Percentiles rank a stretch among this genome's conserved stretches.
Conservation (phyloP, 2,329 filamentous ascomycete species). For the Peltaster fructicola region DNA sequence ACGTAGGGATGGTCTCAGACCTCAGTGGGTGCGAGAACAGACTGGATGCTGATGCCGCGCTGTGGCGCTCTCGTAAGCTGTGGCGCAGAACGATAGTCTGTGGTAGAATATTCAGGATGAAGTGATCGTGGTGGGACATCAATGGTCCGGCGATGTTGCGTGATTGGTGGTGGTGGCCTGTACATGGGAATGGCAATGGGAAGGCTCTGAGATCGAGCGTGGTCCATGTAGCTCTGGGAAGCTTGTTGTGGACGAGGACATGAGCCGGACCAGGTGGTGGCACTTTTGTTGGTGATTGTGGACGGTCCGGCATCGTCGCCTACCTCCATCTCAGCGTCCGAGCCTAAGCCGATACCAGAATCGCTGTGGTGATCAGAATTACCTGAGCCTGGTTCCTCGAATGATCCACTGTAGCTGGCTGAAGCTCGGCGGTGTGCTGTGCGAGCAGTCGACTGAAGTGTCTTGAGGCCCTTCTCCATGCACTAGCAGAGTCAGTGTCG, state of each 20-base stretch:
- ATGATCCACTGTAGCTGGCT: conserved; percentile 26
- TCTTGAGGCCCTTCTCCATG: conserved; percentile 71
- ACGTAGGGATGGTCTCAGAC: no score
- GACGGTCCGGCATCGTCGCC: conserved; percentile 8
- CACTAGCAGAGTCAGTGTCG: conserved; percentile 35
- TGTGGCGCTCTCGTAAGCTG: conserved; percentile 11
- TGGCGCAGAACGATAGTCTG: conserved; percentile 6
- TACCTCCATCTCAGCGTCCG: conserved; percentile 22
- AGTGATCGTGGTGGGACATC: conserved; percentile 7
- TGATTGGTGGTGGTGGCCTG: conserved; percentile 15
- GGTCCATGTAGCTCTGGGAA: conserved; percentile 8
- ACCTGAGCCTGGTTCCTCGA: conserved; percentile 18
- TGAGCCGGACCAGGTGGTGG: conserved; percentile 10
- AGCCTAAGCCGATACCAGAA: conserved; percentile 42
- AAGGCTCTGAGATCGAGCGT: conserved; percentile 16
- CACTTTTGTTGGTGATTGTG: conserved; percentile 5
- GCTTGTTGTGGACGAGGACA: conserved; percentile 5
- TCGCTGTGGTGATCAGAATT: conserved; percentile 40
- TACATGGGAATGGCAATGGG: conserved; percentile 19
- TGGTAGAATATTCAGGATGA: conserved; percentile 5
- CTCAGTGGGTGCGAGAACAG: conserved; percentile 10
- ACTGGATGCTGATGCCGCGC: conserved; percentile 16
- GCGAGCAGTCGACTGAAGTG: conserved; percentile 52
- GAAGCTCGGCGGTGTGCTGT: conserved; percentile 43
- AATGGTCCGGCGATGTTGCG: conserved; percentile 5